Conservation (phyloP, 140 eudicot genomes). For the Erigeron philadelphicus region DNA sequence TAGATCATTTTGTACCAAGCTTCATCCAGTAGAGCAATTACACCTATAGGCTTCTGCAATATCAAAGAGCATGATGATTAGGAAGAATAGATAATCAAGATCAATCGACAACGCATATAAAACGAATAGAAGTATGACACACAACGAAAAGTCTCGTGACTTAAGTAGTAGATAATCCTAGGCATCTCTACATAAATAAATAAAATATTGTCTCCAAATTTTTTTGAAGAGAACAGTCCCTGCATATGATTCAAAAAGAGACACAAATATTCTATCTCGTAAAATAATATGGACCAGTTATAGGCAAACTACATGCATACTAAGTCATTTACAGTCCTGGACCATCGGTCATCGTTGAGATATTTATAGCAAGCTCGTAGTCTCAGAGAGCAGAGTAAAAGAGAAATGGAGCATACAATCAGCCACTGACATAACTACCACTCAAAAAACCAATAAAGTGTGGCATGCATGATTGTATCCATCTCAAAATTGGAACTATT, state of each 20-base stretch:
- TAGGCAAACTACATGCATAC: not conserved
- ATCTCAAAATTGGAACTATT: not conserved
- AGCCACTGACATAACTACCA: not conserved
- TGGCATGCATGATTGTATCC: not conserved
- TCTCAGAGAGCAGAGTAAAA: not conserved
- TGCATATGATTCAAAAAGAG: conserved; percentile 6
- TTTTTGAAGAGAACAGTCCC: not conserved
- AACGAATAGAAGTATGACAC: not conserved
- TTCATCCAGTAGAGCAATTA: conserved; percentile 90
- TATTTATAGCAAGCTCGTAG: too few species aligned
- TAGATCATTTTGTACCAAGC: conserved; percentile 68
- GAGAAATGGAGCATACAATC: not conserved
- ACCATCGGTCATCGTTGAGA: too few species aligned
- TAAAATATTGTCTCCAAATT: not conserved
- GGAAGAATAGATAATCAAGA: conserved; percentile 20
- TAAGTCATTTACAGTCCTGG: not conserved
- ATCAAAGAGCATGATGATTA: conserved; percentile 24
- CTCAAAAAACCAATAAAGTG: not conserved
- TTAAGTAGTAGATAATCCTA: not conserved
- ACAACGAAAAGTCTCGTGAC: not conserved
- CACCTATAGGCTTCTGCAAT: conserved; percentile 94
- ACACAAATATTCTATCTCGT: not conserved
- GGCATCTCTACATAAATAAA: conserved; percentile 7
- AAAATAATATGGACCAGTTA: not conserved
- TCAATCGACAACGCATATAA: conserved; percentile 1